Conservation (phyloP, 768 basidiomycete species). For the Tylopilus vinaceipallidus region DNA sequence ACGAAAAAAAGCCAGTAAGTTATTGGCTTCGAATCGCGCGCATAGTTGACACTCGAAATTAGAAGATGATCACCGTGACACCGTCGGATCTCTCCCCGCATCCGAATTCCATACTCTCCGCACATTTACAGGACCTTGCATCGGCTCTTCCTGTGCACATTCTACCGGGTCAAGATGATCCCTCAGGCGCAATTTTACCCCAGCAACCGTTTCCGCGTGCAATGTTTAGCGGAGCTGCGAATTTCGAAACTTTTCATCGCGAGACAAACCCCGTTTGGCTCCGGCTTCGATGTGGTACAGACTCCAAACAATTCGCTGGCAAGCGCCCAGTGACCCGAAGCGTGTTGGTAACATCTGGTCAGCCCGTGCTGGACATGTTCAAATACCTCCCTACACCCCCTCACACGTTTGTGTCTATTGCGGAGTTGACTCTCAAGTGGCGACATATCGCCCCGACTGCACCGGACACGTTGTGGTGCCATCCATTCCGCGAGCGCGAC, state of each 20-base stretch:
- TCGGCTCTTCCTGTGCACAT: constrained; percentile 82
- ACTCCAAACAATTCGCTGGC: constrained; percentile 23
- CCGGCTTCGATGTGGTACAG: constrained; percentile 49
- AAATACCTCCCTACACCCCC: constrained; percentile 81
- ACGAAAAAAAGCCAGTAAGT: constrained; percentile 59
- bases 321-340: constrained; percentile 43
- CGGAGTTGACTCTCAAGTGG: constrained; percentile 84
- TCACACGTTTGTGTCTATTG: constrained; percentile 68
- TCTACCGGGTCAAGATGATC: constrained; percentile 85
- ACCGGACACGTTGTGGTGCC: constrained; percentile 98
- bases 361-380: constrained; percentile 92
- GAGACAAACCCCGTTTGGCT: constrained; percentile 93
- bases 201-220: constrained; percentile 92
- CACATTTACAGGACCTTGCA: constrained; percentile 71
- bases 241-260: constrained; percentile 62
- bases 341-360: constrained; percentile 85
- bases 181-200: constrained; percentile 84
- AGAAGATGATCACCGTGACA: constrained; percentile 61
- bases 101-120: constrained; percentile 68
- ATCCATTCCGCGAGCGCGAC: constrained; percentile 84
- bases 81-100: constrained; percentile 61
- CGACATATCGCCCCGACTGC: constrained; percentile 98
- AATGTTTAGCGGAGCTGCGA: constrained; percentile 72
- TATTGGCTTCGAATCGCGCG: constrained; percentile 4
- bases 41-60: constrained; percentile 39